A percentile compares a stretch with the other conserved stretches of the same genome.
phyloP scores from a whole-genome alignment of 2,329 filamentous ascomycete genomes.

The Zymoseptoria ardabiliae region DNA sequence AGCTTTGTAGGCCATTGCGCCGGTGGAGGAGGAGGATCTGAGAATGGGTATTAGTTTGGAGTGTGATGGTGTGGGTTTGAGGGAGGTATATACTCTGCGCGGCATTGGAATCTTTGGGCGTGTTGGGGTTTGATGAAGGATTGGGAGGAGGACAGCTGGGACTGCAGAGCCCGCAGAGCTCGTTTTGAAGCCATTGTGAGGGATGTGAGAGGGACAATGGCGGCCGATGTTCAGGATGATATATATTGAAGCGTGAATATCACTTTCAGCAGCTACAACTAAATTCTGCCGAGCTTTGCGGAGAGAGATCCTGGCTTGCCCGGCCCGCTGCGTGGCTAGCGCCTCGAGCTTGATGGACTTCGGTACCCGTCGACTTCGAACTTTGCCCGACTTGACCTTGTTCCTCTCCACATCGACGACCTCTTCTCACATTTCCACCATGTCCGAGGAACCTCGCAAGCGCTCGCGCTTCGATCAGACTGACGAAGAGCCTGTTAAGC shows the following conservation, averaged over 20 bases:
- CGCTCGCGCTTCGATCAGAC: constrained; percentile 78
- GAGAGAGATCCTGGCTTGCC: background rate
- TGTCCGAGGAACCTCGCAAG: constrained; percentile 79
- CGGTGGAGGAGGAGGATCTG: constrained; percentile 58
- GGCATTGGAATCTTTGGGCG: background rate
- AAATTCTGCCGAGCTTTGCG: background rate
- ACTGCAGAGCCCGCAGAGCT: constrained; percentile 19
- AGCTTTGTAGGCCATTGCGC: constrained; percentile 93
- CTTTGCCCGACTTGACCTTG: background rate
- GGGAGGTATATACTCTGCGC: constrained; percentile 7
- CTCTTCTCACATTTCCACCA: constrained; percentile 30
- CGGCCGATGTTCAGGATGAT: background rate
- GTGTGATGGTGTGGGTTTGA: background rate
- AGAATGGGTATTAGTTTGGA: background rate
- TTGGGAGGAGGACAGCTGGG: constrained; percentile 8
- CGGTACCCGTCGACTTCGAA: background rate
- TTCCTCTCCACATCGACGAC: background rate
- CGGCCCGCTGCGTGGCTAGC: background rate
- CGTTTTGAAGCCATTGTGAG: constrained; percentile 31
- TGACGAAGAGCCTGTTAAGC: constrained; percentile 61
- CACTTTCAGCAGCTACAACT: too few species aligned
- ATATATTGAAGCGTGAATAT: background rate
- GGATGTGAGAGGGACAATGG: constrained; percentile 1
- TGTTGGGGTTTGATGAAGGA: constrained; percentile 12
- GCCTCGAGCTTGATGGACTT: background rate